Evolutionary conservation across 257 asterid genomes (phyloP), one percentile per base, ranked within the genome.

Genomic region (Solanum etuberosum): DNA sequence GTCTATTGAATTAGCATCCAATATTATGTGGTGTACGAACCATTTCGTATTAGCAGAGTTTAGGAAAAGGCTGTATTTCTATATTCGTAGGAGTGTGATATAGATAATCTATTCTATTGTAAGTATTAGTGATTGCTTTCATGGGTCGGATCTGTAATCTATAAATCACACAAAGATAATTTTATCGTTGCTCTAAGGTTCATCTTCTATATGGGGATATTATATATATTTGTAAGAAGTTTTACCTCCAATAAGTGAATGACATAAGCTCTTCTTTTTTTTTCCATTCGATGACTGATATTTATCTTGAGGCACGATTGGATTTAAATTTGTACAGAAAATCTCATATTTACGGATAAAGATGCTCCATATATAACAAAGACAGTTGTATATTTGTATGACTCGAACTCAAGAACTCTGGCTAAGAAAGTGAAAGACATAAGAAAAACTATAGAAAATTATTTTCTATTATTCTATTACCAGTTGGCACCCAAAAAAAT

Each of bases 31-130:
- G 23, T 76, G 31, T 4, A 9, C 15, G 3, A 61, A 9, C 15
- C 3, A n/a, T 61, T 10, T 21, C 0, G 31, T 10, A 4, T 61
- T 61, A 61, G 14, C 7, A 9, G 31, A 61, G 3, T 9, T 61
- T 4, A 10, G 6, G 0, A n/a, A 9, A n/a, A 9, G 6, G 16
- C 0, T 12, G 4, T n/a, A 20, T 51, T 51, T 0, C 0, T 1
- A 46, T 46, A 57, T 6, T 57, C 5, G 4, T 20, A 10, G 2
- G 7, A n/a, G 14, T 23, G 7, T 10, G 16, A 23, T 61, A 10
- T 61, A 61, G 3, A n/a, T 5, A 61, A 10, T 61, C 0, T 61
- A 61, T 0, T 61, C 15, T 61, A 61, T 4, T 61, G 7, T 5
- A n/a, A 4, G 70, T 2, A n/a, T n/a, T 61, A 61, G 7, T 61